Evolutionary conservation across 2,329 filamentous ascomycete genomes (phyloP), one percentile per base, ranked within the genome.

Genomic region (Endoconidiophora polonica): DNA sequence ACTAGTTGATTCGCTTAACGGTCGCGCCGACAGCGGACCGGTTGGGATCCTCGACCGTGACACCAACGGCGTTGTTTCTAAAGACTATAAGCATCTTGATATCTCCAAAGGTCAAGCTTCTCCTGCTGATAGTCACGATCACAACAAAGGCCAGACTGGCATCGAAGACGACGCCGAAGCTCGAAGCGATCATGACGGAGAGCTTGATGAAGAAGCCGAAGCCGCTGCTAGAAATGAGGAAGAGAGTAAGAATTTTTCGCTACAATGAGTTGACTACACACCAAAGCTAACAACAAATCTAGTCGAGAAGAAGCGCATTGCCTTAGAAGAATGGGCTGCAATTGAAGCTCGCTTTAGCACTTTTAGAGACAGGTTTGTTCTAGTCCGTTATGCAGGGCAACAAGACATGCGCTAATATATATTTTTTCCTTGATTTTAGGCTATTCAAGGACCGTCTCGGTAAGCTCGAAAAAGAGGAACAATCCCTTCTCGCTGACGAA

Each of bases 331-430:
- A 56, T 74, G 95, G 58, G 73, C 77, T 16, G 75, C 77, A 16
- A 83, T 98, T 41, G 90, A 96, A 62, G 83, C 83, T 62, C 85
- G 91, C 60, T 98, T 98, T 66, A 78, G 81, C 53, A 75, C 83
- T 16, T 85, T 96, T 60, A 77, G 87, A 59, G 87, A 87, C 56
- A 81, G 79, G 81, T 84, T 61, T 58, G 72, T 65, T 44, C 33
- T 16, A 2, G 9, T 26, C 39, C n/a, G 29, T 18, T 22, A 6
- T 16, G 12, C 29, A 33, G 29, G 29, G 9, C n/a, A 14, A n/a
- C 20, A 10, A n/a, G 39, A 22, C 41, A 14, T 41, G 5, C 43
- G 36, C 56, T 62, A 55, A 64, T 46, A 18, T 36, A 55, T 62
- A 47, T 62, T 49, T 16, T 36, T 16, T 18, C 18, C 49, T 9